Evolutionary conservation across 352 stramenopile species (phyloP).

Genomic region (Pythium inflatum): DNA sequence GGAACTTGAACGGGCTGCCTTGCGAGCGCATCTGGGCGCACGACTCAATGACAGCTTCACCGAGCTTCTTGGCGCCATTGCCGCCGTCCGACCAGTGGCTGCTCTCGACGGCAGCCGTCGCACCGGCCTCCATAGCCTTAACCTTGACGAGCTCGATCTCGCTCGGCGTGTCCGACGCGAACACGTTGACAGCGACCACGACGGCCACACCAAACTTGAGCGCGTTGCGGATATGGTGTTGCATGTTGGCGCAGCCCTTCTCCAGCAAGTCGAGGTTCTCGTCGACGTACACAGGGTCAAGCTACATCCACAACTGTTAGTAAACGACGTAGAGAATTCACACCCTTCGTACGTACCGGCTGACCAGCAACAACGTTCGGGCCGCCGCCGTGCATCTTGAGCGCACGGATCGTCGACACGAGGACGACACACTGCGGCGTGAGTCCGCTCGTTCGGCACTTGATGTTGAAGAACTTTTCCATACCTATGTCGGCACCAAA

Average conservation of each 20-base stretch:
- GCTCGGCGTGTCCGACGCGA: constrained; percentile 61
- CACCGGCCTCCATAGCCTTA: constrained; percentile 91
- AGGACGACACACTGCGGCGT: constrained; percentile 97
- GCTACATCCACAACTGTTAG: too few species aligned
- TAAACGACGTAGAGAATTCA: neutral
- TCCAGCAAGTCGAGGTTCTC: constrained; percentile 96
- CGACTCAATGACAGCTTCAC: constrained; percentile 90
- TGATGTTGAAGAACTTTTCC: constrained; percentile 99
- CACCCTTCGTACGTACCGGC: constrained; percentile 56
- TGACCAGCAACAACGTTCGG: constrained; percentile 94
- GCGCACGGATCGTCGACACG: constrained; percentile 96
- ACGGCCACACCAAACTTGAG: constrained; percentile 94
- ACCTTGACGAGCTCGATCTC: constrained; percentile 95
- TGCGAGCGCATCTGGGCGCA: constrained; percentile 82
- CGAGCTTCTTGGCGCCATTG: constrained; percentile 93
- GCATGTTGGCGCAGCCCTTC: constrained; percentile 93
- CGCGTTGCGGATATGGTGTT: constrained; percentile 97
- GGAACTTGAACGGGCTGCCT: constrained; percentile 91
- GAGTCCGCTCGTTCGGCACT: constrained; percentile 95
- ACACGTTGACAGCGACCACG: constrained; percentile 95
- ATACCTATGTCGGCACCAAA: constrained; percentile 98
- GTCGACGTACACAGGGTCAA: constrained; percentile 91
- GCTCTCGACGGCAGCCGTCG: constrained; percentile 95
- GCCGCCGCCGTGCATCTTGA: constrained; percentile 99
- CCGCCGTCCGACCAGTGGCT: constrained; percentile 78